Percentiles rank a stretch among this genome's conserved stretches.
Conservation (phyloP, 805 yeast species). For the Wickerhamomyces canadensis region DNA sequence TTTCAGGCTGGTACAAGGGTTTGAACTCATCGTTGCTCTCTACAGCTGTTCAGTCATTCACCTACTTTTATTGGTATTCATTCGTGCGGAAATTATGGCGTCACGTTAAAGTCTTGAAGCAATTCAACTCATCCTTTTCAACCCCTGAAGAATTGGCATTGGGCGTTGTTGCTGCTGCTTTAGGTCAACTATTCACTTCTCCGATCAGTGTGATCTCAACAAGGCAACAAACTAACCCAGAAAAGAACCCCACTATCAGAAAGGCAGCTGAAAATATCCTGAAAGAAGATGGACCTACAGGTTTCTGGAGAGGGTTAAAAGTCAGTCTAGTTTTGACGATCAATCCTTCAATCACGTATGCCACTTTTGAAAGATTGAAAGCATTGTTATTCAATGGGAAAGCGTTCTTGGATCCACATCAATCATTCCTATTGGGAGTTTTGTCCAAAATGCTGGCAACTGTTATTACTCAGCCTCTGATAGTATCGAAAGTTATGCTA, state of each 20-base stretch:
- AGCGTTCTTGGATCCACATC: slow-evolving; percentile 46
- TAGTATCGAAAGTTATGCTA: slow-evolving; percentile 77
- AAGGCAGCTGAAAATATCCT: slow-evolving; percentile 45
- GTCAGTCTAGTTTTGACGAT: slow-evolving; percentile 73
- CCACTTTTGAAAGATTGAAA: slow-evolving; percentile 67
- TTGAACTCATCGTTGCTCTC: slow-evolving; percentile 61
- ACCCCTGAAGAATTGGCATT: slow-evolving; percentile 65
- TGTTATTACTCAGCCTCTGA: slow-evolving; percentile 74
- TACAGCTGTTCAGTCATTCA: slow-evolving; percentile 71
- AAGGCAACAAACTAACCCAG: slow-evolving; percentile 50
- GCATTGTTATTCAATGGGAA: slow-evolving; percentile 33
- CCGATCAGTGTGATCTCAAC: slow-evolving; percentile 77
- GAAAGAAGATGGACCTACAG: slow-evolving; percentile 58
- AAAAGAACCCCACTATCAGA: slow-evolving; percentile 28
- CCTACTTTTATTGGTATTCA: slow-evolving; percentile 86
- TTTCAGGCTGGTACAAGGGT: slow-evolving; percentile 70
- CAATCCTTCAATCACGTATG: slow-evolving; percentile 85
- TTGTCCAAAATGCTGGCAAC: slow-evolving; percentile 78
- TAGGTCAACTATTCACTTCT: slow-evolving; percentile 73
- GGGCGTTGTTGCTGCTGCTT: slow-evolving; percentile 79
- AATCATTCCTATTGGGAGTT: slow-evolving; percentile 73
- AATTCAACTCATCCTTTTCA: slow-evolving; percentile 26
- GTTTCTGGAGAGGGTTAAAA: slow-evolving; percentile 80
- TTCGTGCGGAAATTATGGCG: slow-evolving; percentile 52
- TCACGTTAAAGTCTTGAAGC: slow-evolving; percentile 31